Conservation (phyloP, 139 green algal species). For the Coelastrella sp. region DNA sequence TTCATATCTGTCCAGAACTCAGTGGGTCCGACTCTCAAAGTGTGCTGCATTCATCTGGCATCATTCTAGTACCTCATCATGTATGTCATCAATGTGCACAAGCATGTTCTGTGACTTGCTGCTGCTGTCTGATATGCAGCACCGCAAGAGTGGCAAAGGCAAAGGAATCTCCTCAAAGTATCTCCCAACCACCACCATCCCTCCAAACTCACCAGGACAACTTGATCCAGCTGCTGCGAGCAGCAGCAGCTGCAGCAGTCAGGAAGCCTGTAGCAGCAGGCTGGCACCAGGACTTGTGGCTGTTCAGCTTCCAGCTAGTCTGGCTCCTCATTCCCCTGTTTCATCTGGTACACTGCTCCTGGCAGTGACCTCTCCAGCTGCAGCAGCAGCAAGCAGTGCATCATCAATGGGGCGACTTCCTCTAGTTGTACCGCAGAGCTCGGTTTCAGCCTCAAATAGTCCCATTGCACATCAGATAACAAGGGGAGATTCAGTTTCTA, state of each 20-base stretch:
- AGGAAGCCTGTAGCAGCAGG: neutral
- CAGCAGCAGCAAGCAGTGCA: neutral
- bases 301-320: neutral
- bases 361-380: neutral
- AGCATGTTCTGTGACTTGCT: too few relatives aligned
- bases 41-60: too few relatives aligned
- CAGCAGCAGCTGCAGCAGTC: constrained; percentile 21
- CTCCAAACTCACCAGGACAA: neutral
- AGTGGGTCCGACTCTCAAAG: too few relatives aligned
- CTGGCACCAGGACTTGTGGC: neutral
- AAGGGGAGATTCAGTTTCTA: constrained; percentile 24
- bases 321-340: neutral
- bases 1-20: too few relatives aligned
- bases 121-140: neutral
- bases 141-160: constrained; percentile 2
- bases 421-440: too few relatives aligned
- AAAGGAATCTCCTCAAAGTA: constrained; percentile 23
- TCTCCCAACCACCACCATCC: constrained; percentile 11
- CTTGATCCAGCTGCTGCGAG: neutral
- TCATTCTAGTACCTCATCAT: too few relatives aligned
- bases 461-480: neutral
- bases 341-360: neutral
- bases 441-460: too few relatives aligned
- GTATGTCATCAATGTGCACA: too few relatives aligned
- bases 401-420: too few relatives aligned